Evolutionary conservation across 345 rosid species (phyloP), one percentile per base, ranked within the genome.

Genomic region (Acer campestre): DNA sequence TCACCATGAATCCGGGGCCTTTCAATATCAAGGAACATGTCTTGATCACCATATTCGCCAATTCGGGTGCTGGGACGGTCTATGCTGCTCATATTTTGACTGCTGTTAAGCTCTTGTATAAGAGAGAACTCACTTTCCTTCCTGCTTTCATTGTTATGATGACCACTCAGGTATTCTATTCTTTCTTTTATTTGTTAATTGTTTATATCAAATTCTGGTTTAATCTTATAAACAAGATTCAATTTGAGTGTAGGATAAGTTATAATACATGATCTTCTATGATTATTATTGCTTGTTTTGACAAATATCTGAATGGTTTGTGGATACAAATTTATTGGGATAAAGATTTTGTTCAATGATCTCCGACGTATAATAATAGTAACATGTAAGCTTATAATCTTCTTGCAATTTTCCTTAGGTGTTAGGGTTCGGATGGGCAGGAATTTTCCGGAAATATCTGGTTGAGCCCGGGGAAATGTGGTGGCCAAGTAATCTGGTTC

Each of bases 391-490:
- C 58, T 53, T 71, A 35, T 74, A 59, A 71, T 40, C 25, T 22
- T 63, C 9, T 46, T 5, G 38, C 38, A 27, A 22, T 11, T 46
- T 38, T 29, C 13, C 10, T 71, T 38, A 93, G 98, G 78, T 93
- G 25, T 82, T 93, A 53, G 95, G 97, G 29, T 94, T 90, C 77
- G 98, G 98, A 6, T 94, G 97, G 97, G 98, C 97, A 20, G 98
- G 95, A 61, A 44, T 92, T 58, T 94, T 89, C 85, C 72, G 97
- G 59, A 82, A 83, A 68, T 90, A 90, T 67, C 86, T 94, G 66
- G 90, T 94, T 40, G 98, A 94, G 80, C 98, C 98, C 11, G 92
- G 86, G 67, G 98, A 86, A 38, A 93, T 93, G 97, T 93, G 98
- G 98, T 92, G 98, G 98, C 98, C 98, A 0, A 3, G 56, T 63